Percentiles rank a stretch among this genome's conserved stretches.
Conservation (phyloP, 169 alveolate species). For the Babesia bovis region DNA sequence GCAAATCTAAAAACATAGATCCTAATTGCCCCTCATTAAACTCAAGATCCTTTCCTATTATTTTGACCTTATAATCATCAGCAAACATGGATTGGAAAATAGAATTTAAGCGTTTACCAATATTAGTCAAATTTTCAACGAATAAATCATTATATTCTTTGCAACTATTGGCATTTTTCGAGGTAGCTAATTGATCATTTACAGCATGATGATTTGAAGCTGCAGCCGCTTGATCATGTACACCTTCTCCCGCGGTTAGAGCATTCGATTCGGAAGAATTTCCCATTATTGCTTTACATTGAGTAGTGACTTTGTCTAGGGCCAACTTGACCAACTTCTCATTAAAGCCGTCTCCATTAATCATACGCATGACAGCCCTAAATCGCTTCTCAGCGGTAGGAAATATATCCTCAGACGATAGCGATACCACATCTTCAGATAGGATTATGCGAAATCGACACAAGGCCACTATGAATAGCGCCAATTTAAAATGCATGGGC, state of each 20-base stretch:
- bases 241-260: too few species aligned
- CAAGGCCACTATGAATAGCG: not conserved
- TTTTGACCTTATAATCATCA: not conserved
- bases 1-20: not conserved
- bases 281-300: not conserved
- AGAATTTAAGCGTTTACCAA: not conserved
- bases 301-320: not conserved
- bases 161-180: not conserved
- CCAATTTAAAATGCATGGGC: not conserved
- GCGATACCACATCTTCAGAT: not conserved
- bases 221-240: not conserved
- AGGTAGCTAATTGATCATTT: not conserved
- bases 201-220: not conserved
- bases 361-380: not conserved
- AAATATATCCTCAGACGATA: not conserved
- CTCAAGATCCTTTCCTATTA: not conserved
- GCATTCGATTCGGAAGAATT: not conserved
- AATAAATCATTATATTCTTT: not conserved
- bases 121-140: not conserved
- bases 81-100: not conserved
- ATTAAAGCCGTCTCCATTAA: not conserved
- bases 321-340: not conserved
- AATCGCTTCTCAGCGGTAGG: constrained; percentile 2
- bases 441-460: not conserved
- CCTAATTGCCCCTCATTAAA: not conserved